Evolutionary conservation across 495 filamentous ascomycete genomes (phyloP), one percentile per base, ranked within the genome.

Genomic region (Lophiostoma macrostomum): DNA sequence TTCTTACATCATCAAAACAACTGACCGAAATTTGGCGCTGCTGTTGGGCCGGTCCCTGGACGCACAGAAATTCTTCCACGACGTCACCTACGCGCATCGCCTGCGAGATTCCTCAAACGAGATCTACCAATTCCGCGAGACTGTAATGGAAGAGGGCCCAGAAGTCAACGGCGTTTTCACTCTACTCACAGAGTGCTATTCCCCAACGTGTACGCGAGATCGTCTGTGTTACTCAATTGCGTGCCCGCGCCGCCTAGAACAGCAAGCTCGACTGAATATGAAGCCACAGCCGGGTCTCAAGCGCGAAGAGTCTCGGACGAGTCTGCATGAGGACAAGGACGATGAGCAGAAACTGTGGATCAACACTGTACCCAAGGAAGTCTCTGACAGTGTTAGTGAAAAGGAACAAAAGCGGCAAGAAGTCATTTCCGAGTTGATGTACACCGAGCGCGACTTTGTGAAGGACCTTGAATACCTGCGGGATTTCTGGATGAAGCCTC

Each of bases 331-430:
- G 34, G 90, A 93, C 39, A 83, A 91, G 67, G 85, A 85, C 12
- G 91, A 97, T 66, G 90, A 97, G 62, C 93, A 97, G 70, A 97
- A 97, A 69, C 79, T 99, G 36, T 99, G 94, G 94, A 99, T 99
- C 70, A 96, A 96, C 66, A 96, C 89, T 44, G 94, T 99, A 16
- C 84, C 91, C 0, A 91, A 97, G 69, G 94, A 97, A 68, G 73
- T 99, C 56, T 89, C 90, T 0, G 90, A 96, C 61, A 83, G 82
- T 64, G 81, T 96, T 25, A 79, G 81, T 34, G 94, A 99, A 52
- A 80, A 78, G 53, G 93, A 99, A 66, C 94, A 95, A 82, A 97
- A 96, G 71, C 82, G 94, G 8, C 94, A 99, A 65, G 94, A 99
- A 65, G 84, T 97, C 51, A 96, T 99, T 56, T 96, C 91, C 20